These are phyloP conservation scores for Brassica balearica DNA, from an alignment of 441 rosid genomes.

Conservation along the genomic window DNA sequence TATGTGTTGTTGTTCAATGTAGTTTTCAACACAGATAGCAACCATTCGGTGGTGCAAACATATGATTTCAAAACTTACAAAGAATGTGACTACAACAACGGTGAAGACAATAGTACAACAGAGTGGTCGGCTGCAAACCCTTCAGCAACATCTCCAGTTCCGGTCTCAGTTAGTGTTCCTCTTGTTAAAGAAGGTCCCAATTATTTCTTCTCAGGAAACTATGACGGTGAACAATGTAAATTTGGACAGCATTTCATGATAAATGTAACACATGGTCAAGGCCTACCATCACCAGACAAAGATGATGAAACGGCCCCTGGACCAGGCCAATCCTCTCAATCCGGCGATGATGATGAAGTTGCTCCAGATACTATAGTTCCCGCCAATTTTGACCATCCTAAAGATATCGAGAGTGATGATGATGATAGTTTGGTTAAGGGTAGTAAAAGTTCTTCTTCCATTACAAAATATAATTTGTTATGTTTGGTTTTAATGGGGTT, in stretches of 20 bases:
- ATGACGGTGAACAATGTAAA: conserved; percentile 89
- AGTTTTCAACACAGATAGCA: conserved; percentile 89
- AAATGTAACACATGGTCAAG: conserved; percentile 76
- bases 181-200: conserved; percentile 73
- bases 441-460: conserved; percentile 43
- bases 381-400: conserved; percentile 69
- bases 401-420: conserved; percentile 45
- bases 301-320: conserved; percentile 51
- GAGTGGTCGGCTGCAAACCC: conserved; percentile 81
- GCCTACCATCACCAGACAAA: conserved; percentile 67
- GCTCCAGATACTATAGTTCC: conserved; percentile 85
- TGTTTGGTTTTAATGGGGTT: conserved; percentile 18
- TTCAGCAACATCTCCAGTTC: conserved; percentile 64
- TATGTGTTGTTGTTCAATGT: conserved; percentile 42
- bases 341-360: conserved; percentile 62
- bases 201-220: conserved; percentile 85
- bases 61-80: conserved; percentile 78
- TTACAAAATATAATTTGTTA: conserved; percentile 28
- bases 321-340: conserved; percentile 56
- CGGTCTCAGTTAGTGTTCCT: conserved; percentile 71
- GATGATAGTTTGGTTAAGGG: conserved; percentile 33
- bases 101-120: conserved; percentile 55
- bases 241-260: conserved; percentile 72
- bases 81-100: conserved; percentile 72
- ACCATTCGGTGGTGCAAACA: conserved; percentile 89